These are phyloP conservation scores for Eucalyptus globulus DNA, from an alignment of 345 rosid species.

Conservation along the genomic window DNA sequence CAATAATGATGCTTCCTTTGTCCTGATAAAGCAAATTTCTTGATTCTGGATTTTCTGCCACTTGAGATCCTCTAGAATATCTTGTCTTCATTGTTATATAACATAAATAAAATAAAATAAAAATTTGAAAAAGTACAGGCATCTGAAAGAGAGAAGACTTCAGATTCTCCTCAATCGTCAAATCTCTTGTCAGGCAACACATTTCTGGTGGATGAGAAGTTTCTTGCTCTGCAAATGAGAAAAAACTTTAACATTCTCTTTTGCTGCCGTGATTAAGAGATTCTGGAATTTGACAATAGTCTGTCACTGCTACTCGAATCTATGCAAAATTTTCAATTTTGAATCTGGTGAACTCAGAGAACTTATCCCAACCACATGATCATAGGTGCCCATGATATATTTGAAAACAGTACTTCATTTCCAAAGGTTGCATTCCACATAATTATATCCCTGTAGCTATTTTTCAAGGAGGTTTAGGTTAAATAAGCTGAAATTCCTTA, in stretches of 20 bases:
- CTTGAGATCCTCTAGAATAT: neutral
- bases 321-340: neutral
- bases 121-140: neutral
- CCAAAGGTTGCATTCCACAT: neutral
- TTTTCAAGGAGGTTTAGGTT: neutral
- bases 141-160: neutral
- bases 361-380: neutral
- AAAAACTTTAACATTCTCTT: neutral
- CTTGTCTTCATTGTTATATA: neutral
- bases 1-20: neutral
- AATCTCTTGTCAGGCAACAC: neutral
- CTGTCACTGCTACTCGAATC: neutral
- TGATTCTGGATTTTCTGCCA: neutral
- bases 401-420: neutral
- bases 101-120: neutral
- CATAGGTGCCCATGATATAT: neutral
- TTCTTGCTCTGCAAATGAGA: neutral
- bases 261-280: neutral
- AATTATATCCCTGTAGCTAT: neutral
- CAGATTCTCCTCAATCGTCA: neutral
- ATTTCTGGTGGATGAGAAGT: neutral
- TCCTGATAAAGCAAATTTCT: neutral
- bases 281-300: neutral
- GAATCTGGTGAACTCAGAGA: neutral
- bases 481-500: neutral